Evolutionary conservation across 2,329 filamentous ascomycete genomes (phyloP), one percentile per base, ranked within the genome.

Genomic region (Ophiobolus disseminans): DNA sequence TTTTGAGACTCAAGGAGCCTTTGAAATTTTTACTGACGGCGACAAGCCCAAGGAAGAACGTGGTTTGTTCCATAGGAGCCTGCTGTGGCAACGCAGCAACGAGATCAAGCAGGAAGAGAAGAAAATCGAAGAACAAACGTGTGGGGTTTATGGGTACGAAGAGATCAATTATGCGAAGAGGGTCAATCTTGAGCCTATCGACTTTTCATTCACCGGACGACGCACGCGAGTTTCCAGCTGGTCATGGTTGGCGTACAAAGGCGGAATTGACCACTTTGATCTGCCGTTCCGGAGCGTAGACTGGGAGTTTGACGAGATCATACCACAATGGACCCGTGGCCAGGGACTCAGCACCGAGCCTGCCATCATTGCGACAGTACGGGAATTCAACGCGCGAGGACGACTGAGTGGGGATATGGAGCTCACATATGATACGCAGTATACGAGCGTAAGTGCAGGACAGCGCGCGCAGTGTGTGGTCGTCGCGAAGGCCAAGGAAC

Each of bases 1-100:
- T 14, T 43, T 39, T 5, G 30, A 50, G 0, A 23, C 35, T 16
- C 31, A 43, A 26, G 23, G 35, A 8, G 11, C 8, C n/a, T 35
- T 19, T 26, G 73, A 73, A 0, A 42, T 75, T 2, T 70, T 75
- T 32, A 59, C 70, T 14, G 45, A 50, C n/a, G 39, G 45, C n/a
- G 40, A 50, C 3, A 21, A 37, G 66, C 70, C 25, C 53, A 57
- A 62, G 1, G 22, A n/a, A n/a, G n/a, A n/a, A n/a, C n/a, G 21
- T 16, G 43, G 50, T 4, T 46, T 60, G 5, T 53, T 73, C 2
- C 57, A 50, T 16, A 57, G 66, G 1, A 71, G 67, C 39, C 40
- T 74, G 0, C 49, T 74, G 0, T 74, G 71, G 69, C 52, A 56
- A 16, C 58, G 65, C 1, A 60, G n/a, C n/a, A 49, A 13, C 20